These are phyloP conservation scores for Xerocomus potaroensis DNA, from an alignment of 768 basidiomycete species.

Conservation along the genomic window DNA sequence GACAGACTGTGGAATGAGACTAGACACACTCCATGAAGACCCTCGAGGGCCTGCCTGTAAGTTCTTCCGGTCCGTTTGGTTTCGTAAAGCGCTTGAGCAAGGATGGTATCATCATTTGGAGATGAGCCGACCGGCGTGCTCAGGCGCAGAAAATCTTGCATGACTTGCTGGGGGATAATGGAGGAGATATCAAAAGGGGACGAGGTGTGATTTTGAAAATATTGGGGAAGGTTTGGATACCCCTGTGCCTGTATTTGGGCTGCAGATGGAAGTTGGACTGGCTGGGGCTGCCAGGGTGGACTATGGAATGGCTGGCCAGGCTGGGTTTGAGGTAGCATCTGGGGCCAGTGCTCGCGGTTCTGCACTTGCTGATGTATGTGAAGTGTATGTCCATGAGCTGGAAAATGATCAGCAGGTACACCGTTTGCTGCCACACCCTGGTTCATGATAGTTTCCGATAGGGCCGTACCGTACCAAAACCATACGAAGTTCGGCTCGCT, in stretches of 20 bases:
- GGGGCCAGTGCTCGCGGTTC: conserved; percentile 21
- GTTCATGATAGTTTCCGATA: conserved; percentile 13
- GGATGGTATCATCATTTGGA: conserved; percentile 53
- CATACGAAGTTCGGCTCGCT: not conserved
- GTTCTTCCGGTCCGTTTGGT: conserved; percentile 39
- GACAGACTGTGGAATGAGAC: not conserved
- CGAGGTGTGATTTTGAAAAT: conserved; percentile 18
- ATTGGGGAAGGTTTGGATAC: conserved; percentile 16
- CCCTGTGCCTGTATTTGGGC: conserved; percentile 24
- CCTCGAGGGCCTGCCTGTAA: conserved; percentile 65
- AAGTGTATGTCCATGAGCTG: conserved; percentile 9
- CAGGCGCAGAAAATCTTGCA: conserved; percentile 53
- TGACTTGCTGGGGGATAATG: conserved; percentile 45
- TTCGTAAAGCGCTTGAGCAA: conserved; percentile 45
- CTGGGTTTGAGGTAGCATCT: conserved; percentile 25
- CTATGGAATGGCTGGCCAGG: conserved; percentile 28
- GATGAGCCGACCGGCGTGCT: conserved; percentile 48
- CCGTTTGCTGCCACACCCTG: conserved; percentile 14
- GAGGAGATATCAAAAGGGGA: conserved; percentile 32
- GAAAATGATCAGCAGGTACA: conserved; percentile 12
- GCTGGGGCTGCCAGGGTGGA: conserved; percentile 31
- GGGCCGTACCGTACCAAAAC: not conserved
- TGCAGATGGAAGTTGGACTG: conserved; percentile 31
- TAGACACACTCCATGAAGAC: conserved; percentile 56
- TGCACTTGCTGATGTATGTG: conserved; percentile 20